Conservation (phyloP, 2,329 filamentous ascomycete species). For the Didymella exigua region DNA sequence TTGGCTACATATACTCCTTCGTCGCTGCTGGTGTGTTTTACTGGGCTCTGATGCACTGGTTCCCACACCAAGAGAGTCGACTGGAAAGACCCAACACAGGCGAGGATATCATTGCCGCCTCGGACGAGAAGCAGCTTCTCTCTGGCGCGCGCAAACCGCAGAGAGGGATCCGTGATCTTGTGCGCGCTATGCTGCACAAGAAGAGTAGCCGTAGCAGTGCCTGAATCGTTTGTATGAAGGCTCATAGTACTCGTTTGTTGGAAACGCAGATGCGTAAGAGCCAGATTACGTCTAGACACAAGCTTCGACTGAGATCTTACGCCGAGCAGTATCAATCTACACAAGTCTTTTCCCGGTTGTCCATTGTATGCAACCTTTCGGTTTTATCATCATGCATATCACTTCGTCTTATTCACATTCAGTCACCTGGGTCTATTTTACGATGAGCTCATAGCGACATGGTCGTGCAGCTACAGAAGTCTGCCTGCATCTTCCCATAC, state of each 20-base stretch:
- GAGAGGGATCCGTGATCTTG: constrained; percentile 5
- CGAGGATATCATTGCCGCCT: constrained; percentile 58
- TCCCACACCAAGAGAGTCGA: constrained; percentile 78
- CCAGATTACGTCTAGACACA: too few relatives aligned
- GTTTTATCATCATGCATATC: not conserved
- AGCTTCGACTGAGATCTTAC: not conserved
- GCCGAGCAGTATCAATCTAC: not conserved
- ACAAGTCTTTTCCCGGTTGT: not conserved
- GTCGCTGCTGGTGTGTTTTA: constrained; percentile 44
- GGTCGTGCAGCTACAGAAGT: not conserved
- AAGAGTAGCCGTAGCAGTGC: not conserved
- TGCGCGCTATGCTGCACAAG: not conserved
- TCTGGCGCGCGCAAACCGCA: constrained; percentile 14
- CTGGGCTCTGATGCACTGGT: constrained; percentile 41
- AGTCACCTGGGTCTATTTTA: too few relatives aligned
- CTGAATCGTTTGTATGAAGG: not conserved
- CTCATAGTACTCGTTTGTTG: not conserved
- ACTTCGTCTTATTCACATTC: not conserved
- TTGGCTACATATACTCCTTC: constrained; percentile 49
- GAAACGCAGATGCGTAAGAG: too few relatives aligned
- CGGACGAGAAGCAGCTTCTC: constrained; percentile 35
- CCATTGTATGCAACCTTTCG: not conserved
- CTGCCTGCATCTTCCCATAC: not conserved
- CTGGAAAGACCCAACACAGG: constrained; percentile 75
- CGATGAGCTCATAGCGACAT: not conserved